A percentile compares a stretch with the other conserved stretches of the same genome.
Evolutionary conservation across 164 flowering plant species (phyloP).

Genomic region (Piper longum): DNA sequence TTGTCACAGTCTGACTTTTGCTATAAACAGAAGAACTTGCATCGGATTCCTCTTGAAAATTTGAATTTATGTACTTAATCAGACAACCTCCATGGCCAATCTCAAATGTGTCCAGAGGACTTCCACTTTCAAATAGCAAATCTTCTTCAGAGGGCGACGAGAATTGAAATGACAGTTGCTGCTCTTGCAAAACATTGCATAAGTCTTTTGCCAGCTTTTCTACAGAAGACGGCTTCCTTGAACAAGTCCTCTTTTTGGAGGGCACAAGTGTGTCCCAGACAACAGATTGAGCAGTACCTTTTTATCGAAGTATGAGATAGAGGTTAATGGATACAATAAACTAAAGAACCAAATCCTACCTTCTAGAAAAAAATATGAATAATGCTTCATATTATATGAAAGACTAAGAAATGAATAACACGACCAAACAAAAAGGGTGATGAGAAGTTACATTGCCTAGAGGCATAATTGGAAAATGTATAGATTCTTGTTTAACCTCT

Average conservation of each 20-base stretch:
- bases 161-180: conserved; percentile 39
- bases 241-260: conserved; percentile 80
- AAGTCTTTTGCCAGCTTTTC: conserved; percentile 92
- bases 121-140: conserved; percentile 66
- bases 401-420: too few species aligned
- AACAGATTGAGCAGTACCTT: conserved; percentile 76
- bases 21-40: conserved; percentile 86
- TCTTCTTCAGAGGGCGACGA: conserved; percentile 81
- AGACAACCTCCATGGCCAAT: conserved; percentile 95
- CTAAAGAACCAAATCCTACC: background rate
- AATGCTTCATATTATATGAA: too few species aligned
- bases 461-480: too few species aligned
- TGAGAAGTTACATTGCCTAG: too few species aligned
- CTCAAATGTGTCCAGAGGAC: conserved; percentile 89
- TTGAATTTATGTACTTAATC: conserved; percentile 61
- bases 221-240: conserved; percentile 50
- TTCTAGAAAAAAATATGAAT: too few species aligned
- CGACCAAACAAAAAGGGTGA: too few species aligned
- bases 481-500: too few species aligned
- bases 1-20: conserved; percentile 27
- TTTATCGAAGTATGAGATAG: background rate
- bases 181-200: conserved; percentile 65
- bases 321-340: background rate
- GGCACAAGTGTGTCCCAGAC: conserved; percentile 84
- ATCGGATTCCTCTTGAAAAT: conserved; percentile 80